Evolutionary conservation across 2,329 filamentous ascomycete genomes (phyloP).

Genomic region (Mycosphaerelloides madeirae): DNA sequence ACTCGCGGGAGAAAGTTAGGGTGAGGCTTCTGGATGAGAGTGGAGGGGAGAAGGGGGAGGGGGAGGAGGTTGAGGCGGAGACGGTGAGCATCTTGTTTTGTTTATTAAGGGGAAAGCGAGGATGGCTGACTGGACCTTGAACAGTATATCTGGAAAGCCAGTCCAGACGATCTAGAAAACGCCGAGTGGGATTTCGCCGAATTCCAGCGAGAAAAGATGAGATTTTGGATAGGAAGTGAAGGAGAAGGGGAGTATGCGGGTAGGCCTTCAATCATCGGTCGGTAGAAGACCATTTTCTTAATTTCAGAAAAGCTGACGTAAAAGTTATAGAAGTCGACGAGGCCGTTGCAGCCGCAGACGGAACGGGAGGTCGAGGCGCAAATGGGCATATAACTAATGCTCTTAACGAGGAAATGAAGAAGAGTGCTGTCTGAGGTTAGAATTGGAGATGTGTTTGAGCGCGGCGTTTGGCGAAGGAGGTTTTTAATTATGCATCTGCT

Average conservation of each 20-base stretch:
- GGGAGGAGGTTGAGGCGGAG: constrained; percentile 1
- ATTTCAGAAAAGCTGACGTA: constrained; percentile 5
- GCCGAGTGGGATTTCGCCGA: constrained; percentile 83
- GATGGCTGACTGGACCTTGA: constrained; percentile 44
- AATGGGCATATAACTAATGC: constrained; percentile 39
- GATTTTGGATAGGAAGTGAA: constrained; percentile 51
- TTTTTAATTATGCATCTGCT: too few species aligned
- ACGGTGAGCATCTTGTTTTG: too few species aligned
- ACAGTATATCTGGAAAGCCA: constrained; percentile 52
- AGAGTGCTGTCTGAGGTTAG: constrained; percentile 32
- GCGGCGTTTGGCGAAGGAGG: background rate
- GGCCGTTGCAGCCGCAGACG: constrained; percentile 39
- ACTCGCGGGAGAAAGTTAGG: constrained; percentile 51
- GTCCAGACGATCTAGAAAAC: constrained; percentile 55
- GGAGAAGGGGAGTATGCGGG: constrained; percentile 44
- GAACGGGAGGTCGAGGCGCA: constrained; percentile 42
- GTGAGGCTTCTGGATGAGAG: constrained; percentile 29
- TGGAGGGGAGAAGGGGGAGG: background rate
- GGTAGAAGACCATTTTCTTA: background rate
- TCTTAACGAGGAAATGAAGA: constrained; percentile 29
- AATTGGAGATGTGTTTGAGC: background rate
- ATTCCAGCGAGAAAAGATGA: constrained; percentile 72
- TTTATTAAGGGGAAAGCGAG: too few species aligned
- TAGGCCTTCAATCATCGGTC: constrained; percentile 33
- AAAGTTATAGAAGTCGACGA: constrained; percentile 40